Evolutionary conservation across 2,329 filamentous ascomycete genomes (phyloP).

Genomic region (Fusarium liriodendri): DNA sequence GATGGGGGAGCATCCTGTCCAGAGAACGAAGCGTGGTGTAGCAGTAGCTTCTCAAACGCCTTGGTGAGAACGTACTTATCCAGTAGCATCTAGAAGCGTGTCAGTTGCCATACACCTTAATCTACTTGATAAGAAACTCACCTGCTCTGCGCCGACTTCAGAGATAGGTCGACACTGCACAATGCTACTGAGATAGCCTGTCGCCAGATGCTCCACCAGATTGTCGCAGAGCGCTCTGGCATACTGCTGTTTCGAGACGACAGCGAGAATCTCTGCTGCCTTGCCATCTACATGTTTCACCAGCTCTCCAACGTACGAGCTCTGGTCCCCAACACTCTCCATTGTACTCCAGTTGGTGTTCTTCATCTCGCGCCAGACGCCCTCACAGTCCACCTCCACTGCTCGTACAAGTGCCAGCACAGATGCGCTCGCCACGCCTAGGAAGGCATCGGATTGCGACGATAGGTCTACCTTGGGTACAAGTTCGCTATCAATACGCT

Average conservation of each 20-base stretch:
- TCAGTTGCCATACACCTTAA: conserved; percentile 33
- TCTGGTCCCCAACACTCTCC: conserved; percentile 93
- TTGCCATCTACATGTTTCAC: conserved; percentile 78
- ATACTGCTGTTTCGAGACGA: conserved; percentile 92
- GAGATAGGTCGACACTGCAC: conserved; percentile 91
- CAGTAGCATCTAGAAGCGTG: conserved; percentile 79
- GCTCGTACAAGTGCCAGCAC: conserved; percentile 86
- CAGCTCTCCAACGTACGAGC: conserved; percentile 88
- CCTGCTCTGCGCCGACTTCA: conserved; percentile 93
- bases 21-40: conserved; percentile 65
- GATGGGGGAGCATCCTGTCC: conserved; percentile 56
- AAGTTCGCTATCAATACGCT: conserved; percentile 85
- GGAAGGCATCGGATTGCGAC: conserved; percentile 92
- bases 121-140: conserved; percentile 49
- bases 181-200: conserved; percentile 83
- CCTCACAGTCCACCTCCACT: conserved; percentile 85
- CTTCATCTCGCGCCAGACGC: conserved; percentile 95
- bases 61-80: conserved; percentile 94
- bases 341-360: conserved; percentile 96
- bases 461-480: conserved; percentile 85
- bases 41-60: conserved; percentile 77
- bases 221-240: conserved; percentile 95
- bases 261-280: conserved; percentile 78
- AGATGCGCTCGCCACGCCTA: conserved; percentile 91
- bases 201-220: conserved; percentile 87